Base-by-base conservation (phyloP, 805 yeast species). In the Priceomyces melissophilus region DNA sequence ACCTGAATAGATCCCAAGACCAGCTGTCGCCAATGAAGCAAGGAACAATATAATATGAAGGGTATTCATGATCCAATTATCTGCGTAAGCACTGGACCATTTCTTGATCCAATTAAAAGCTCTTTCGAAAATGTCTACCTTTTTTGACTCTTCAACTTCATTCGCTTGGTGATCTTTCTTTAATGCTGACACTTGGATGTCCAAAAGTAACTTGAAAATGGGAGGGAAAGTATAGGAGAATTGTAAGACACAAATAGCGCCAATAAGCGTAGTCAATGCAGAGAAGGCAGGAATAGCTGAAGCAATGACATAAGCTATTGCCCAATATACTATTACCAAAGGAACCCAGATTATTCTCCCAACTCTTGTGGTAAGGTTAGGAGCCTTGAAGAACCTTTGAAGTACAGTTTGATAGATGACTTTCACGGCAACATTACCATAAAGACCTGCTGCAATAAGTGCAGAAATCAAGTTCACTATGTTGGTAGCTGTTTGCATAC, bases 351-450 rank as follows among this genome's bases (percentile, higher is more conserved):
- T 46, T 32, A 56, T 14, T 32, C 62, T 54, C 25, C 76, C 76
- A 30, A 40, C 37, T 34, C 48, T 53, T 25, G 70, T 52, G 32
- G 57, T 54, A 34, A 68, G 55, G 17, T 45, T 42, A 16, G 74
- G 69, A 32, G 55, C 52, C 11, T 52, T 48, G 42, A 66, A 49
- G 12, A 65, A 45, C 9, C 59, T 40, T 17, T 63, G 61, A 27
- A 69, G 43, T 41, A 69, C 55, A 11, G 69, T 63, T 44, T 65
- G 65, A 59, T 71, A 73, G 20, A 64, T 41, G n/a, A 68, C 69
- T 55, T 73, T 73, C 44, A 69, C 54, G 30, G 75, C 75, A 35
- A 73, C 61, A 52, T 73, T 73, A 25, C 74, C 75, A 46, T 69
- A 73, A 42, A 73, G 60, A 11, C 65, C 65, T 29, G 69, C 73